phyloP scores from a whole-genome alignment of 1,139 yeast species.

The Hemisphaericaspora lyxosophila region DNA sequence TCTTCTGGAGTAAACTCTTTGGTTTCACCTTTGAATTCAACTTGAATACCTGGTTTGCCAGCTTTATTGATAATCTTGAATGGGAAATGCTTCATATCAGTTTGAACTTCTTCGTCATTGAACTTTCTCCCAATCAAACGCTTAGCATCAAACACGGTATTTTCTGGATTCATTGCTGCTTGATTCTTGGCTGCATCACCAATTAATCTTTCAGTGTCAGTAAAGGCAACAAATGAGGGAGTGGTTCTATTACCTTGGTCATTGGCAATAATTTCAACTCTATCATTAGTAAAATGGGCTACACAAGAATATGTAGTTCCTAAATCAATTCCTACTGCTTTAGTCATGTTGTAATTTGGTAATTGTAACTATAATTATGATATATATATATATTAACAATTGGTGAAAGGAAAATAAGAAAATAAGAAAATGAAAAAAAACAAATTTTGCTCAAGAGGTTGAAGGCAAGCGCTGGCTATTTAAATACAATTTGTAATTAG shows the following conservation, averaged over 20 bases:
- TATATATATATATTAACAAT: background rate
- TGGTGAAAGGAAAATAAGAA: background rate
- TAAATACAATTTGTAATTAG: too few species aligned
- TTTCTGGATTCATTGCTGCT: slow-evolving; percentile 67
- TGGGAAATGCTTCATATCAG: slow-evolving; percentile 64
- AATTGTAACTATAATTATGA: background rate
- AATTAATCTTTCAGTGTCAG: slow-evolving; percentile 64
- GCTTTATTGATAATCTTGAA: slow-evolving; percentile 56
- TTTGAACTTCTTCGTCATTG: slow-evolving; percentile 54
- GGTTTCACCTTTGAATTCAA: slow-evolving; percentile 65
- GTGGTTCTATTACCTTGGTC: slow-evolving; percentile 69
- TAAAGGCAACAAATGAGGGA: slow-evolving; percentile 68
- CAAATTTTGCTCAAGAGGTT: too few species aligned
- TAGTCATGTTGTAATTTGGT: slow-evolving; percentile 42
- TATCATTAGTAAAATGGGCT: slow-evolving; percentile 68
- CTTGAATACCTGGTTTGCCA: slow-evolving; percentile 61
- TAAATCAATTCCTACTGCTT: slow-evolving; percentile 78
- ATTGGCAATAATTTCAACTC: slow-evolving; percentile 68
- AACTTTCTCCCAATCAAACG: slow-evolving; percentile 69
- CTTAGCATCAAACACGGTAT: slow-evolving; percentile 69
- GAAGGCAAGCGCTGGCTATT: too few species aligned
- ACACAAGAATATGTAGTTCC: slow-evolving; percentile 83
- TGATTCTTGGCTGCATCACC: slow-evolving; percentile 76
- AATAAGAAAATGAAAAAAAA: background rate
- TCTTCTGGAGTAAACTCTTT: slow-evolving; percentile 66